Base-by-base conservation (phyloP, 257 asterid species). In the Forsythia viridissima region DNA sequence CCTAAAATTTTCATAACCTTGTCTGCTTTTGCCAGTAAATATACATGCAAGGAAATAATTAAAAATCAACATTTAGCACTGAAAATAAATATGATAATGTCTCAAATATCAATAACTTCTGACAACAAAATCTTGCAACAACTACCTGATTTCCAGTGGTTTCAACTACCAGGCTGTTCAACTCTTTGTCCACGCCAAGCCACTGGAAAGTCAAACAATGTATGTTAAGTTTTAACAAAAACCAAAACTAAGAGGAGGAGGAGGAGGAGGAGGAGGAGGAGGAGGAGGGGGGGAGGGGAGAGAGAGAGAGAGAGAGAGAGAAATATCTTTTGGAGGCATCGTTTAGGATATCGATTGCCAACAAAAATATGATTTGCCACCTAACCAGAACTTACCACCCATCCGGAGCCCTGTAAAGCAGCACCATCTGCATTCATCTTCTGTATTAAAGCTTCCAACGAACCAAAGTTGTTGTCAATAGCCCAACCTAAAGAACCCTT, bases 391-490 rank as follows among this genome's bases (percentile, higher is more conserved):
- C 89, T 73, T 85, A 93, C 97, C 95, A 93, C 97, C 97, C 97
- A 93, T 85, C 97, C 97, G 37, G 97, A 93, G 65, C 97, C 97
- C 85, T 93, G 97, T 65, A 93, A 70, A 84, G 90, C 97, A 86
- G 97, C 95, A 84, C 97, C 97, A 75, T 93, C 97, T 66, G 95
- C 92, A 78, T 87, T 91, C 93, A 93, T 87, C 90, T 88, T 86
- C 77, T 91, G 86, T 70, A 91, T 80, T 63, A 93, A 85, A 75
- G 88, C 91, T 76, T 93, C 97, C 72, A 91, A 61, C 73, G 97
- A 93, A 70, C 95, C 95, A 79, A 90, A 93, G 82, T 80, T 59
- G 16, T 59, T 91, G 81, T 91, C 93, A 66, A 93, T 85, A 30
- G 92, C 93, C 83, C 80, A 82, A 46, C 91, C 91, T 75, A 90